Conservation (phyloP, 371 early-diverging fungal genomes). For the Parasitella parasitica region DNA sequence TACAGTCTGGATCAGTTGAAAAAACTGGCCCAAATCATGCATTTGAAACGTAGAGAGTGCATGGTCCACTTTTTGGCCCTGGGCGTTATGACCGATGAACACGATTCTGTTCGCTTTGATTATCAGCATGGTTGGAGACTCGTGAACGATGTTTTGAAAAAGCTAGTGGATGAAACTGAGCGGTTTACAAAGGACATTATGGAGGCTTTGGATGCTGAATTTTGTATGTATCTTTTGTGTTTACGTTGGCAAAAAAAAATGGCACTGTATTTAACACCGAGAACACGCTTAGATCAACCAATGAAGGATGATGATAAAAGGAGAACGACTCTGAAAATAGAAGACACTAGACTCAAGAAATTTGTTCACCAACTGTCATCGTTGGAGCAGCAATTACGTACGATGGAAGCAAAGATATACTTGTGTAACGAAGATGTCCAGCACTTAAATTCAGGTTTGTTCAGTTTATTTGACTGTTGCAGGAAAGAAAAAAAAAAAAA, state of each 20-base stretch:
- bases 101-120: constrained; percentile 27
- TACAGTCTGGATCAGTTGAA: constrained; percentile 42
- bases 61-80: constrained; percentile 48
- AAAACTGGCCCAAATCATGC: constrained; percentile 41
- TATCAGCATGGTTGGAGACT: constrained; percentile 35
- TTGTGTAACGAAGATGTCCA: constrained; percentile 49
- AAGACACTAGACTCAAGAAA: constrained; percentile 27
- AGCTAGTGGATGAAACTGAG: constrained; percentile 28
- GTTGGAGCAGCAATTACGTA: constrained; percentile 48
- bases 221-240: constrained; percentile 30
- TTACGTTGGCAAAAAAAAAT: too few relatives aligned
- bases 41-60: constrained; percentile 49
- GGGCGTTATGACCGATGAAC: constrained; percentile 32
- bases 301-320: constrained; percentile 12
- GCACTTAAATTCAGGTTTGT: constrained; percentile 32
- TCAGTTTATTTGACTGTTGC: neutral
- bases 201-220: constrained; percentile 35
- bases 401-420: constrained; percentile 50
- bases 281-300: constrained; percentile 29
- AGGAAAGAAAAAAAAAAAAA: too few relatives aligned
- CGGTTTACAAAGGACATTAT: constrained; percentile 27
- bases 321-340: constrained; percentile 9
- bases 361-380: constrained; percentile 44
- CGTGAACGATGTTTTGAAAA: constrained; percentile 30
- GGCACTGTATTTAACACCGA: too few relatives aligned